Evolutionary conservation across 306 rosid species (phyloP).

Genomic region (Glycine soja): DNA sequence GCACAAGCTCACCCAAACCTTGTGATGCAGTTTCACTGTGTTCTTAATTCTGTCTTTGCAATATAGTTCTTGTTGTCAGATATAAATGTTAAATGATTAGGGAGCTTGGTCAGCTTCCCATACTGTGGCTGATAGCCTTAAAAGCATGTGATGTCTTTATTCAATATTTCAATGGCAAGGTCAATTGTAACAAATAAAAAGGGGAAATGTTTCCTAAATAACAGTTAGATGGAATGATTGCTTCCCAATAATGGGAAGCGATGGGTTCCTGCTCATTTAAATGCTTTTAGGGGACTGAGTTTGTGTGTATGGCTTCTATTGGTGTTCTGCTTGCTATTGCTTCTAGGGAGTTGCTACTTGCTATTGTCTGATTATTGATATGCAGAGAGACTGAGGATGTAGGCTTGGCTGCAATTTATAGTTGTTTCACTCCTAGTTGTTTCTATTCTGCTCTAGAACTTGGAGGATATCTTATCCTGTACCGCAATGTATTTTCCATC

Average conservation of each 20-base stretch:
- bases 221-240: background rate
- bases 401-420: slow-evolving; percentile 9
- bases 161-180: slow-evolving; percentile 21
- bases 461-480: slow-evolving; percentile 8
- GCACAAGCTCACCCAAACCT: slow-evolving; percentile 4
- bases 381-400: background rate
- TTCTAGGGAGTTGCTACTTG: background rate
- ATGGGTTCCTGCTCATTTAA: background rate
- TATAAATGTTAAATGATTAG: slow-evolving; percentile 12
- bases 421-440: background rate
- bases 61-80: no score
- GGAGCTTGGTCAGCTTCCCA: background rate
- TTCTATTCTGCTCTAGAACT: slow-evolving; percentile 22
- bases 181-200: background rate
- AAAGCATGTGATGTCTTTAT: slow-evolving; percentile 1
- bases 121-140: slow-evolving; percentile 7
- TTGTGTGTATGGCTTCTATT: slow-evolving; percentile 2
- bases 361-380: background rate
- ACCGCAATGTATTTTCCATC: no score
- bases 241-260: slow-evolving; percentile 7
- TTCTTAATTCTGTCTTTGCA: no score
- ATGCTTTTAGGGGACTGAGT: no score
- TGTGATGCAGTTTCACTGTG: slow-evolving; percentile 22
- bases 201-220: background rate
- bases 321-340: background rate